A percentile compares a stretch with the other conserved stretches of the same genome.
Evolutionary conservation across 108 stramenopile genomes (phyloP).

Genomic region (Fragilaria crotonensis): DNA sequence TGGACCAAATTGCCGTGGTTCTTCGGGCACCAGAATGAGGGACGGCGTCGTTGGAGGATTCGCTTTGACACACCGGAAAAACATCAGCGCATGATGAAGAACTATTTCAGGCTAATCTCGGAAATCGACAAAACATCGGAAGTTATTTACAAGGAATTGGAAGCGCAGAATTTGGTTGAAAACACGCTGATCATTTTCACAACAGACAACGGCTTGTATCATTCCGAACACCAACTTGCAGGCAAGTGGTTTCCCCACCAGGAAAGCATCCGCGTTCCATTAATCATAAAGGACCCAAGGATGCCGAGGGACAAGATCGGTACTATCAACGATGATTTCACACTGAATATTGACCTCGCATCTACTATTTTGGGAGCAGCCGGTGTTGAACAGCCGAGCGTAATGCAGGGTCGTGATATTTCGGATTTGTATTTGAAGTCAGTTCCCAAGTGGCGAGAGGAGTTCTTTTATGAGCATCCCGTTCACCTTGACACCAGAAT

Average conservation of each 20-base stretch:
- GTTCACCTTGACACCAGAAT: neutral
- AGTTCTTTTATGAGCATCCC: conserved; percentile 54
- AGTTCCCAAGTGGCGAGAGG: conserved; percentile 27
- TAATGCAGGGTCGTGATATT: conserved; percentile 75
- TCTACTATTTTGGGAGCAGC: conserved; percentile 69
- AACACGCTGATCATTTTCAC: conserved; percentile 76
- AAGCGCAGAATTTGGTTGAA: conserved; percentile 38
- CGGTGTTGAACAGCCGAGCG: conserved; percentile 32
- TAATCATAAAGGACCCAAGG: conserved; percentile 75
- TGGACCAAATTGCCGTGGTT: conserved; percentile 45
- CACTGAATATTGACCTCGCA: conserved; percentile 72
- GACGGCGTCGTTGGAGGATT: conserved; percentile 47
- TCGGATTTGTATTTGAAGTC: conserved; percentile 48
- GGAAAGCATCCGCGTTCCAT: conserved; percentile 70
- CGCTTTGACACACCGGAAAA: conserved; percentile 54
- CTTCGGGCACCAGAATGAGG: conserved; percentile 58
- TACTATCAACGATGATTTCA: conserved; percentile 55
- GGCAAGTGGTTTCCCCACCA: conserved; percentile 75
- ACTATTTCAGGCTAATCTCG: conserved; percentile 71
- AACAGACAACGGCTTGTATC: conserved; percentile 82
- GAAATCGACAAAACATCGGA: conserved; percentile 55
- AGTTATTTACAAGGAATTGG: conserved; percentile 24
- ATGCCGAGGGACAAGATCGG: conserved; percentile 49
- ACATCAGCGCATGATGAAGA: conserved; percentile 65
- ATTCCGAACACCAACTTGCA: conserved; percentile 43